Evolutionary conservation across 177 flowering plant species (phyloP), one percentile per base, ranked within the genome.

Genomic region (Tripterygium wilfordii): DNA sequence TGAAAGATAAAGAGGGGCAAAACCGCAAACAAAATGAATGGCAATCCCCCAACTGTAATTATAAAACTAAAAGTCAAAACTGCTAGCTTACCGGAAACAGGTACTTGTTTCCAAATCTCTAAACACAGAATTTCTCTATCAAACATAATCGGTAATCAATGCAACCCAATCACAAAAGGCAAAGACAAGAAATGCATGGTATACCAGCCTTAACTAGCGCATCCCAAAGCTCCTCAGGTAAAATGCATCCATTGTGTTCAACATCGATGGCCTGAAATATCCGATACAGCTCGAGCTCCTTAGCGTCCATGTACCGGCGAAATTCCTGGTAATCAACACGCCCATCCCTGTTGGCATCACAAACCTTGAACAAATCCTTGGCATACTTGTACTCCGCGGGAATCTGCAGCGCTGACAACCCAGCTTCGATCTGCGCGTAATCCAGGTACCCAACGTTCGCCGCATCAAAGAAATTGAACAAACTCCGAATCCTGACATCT

Each of bases 181-280:
- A 28, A n/a, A 44, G 35, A 3, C 1, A 27, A 3, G 19, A 22
- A 36, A 38, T 31, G 49, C 32, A 49, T 31, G 30, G 30, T 30
- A 54, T 86, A 92, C 99, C 99, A 67, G 96, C 89, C 54, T 67
- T 76, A 46, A 86, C 78, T 45, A 92, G 96, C 1, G 97, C 97
- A 63, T 86, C 99, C 86, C 76, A 89, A 0, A 92, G 83, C 76
- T 89, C 99, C 62, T 92, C 99, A 0, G 99, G 99, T 43, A 78
- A 75, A 74, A 92, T 92, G 69, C 91, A 84, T 1, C 99, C 97
- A 57, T 79, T 92, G 60, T 92, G 99, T 47, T 86, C 95, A 12
- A 92, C 97, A 76, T 94, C 99, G 55, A 89, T 89, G 10, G 83
- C 83, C 58, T 94, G 97, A 49, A 94, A 89, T 25, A 94, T 86